These are phyloP conservation scores for Cyclotella choctawhatcheeana DNA, from an alignment of 108 stramenopile species.

Conservation along the genomic window DNA sequence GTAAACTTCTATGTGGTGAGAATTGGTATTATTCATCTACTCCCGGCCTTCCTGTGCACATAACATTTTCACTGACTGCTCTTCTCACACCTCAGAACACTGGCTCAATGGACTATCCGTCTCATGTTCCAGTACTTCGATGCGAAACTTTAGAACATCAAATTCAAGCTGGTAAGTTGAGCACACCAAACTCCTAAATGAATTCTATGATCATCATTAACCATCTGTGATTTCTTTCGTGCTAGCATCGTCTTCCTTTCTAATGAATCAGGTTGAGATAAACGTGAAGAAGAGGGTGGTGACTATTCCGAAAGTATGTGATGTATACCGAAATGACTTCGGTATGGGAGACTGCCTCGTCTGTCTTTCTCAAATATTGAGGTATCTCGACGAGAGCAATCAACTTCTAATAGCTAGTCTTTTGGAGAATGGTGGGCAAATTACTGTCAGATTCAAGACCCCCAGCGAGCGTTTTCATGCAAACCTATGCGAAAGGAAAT, in stretches of 20 bases:
- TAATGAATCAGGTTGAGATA: slow-evolving; percentile 64
- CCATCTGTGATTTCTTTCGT: too few species aligned
- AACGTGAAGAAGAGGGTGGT: slow-evolving; percentile 62
- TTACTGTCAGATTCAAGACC: slow-evolving; percentile 29
- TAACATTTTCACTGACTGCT: too few species aligned
- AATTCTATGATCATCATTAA: too few species aligned
- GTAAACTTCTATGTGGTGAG: slow-evolving; percentile 79
- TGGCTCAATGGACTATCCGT: slow-evolving; percentile 66
- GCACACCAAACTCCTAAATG: too few species aligned
- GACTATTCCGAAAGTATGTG: slow-evolving; percentile 82
- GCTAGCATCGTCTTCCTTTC: slow-evolving; percentile 53
- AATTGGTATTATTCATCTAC: background rate
- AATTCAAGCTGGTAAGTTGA: slow-evolving; percentile 49
- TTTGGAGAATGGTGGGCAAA: slow-evolving; percentile 36
- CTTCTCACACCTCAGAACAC: slow-evolving; percentile 58
- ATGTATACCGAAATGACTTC: slow-evolving; percentile 86
- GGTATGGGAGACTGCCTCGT: slow-evolving; percentile 59
- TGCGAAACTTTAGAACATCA: slow-evolving; percentile 71
- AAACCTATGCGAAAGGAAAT: slow-evolving; percentile 13
- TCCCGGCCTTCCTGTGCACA: too few species aligned
- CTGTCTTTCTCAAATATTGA: slow-evolving; percentile 60
- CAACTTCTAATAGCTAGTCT: slow-evolving; percentile 37
- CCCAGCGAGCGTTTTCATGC: slow-evolving; percentile 38
- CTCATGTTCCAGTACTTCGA: slow-evolving; percentile 58
- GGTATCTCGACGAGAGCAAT: slow-evolving; percentile 59